Evolutionary conservation across 2,329 filamentous ascomycete species (phyloP).

Genomic region (Penicillium sp.): DNA sequence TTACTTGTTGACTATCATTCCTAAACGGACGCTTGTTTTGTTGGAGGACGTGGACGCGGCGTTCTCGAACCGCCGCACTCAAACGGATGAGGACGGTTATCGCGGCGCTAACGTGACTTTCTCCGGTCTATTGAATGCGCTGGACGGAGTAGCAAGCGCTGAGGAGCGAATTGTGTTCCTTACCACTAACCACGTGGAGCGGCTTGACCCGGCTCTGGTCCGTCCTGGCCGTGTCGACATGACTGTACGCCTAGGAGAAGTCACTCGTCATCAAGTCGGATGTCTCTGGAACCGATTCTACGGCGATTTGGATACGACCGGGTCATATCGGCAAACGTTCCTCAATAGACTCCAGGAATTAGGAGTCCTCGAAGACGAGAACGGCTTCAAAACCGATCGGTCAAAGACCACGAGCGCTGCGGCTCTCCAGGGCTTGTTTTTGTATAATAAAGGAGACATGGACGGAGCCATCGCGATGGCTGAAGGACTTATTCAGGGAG

Average conservation of each 20-base stretch:
- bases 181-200: slow-evolving; percentile 92
- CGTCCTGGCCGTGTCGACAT: slow-evolving; percentile 92
- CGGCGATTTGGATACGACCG: slow-evolving; percentile 73
- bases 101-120: slow-evolving; percentile 89
- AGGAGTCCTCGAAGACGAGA: slow-evolving; percentile 68
- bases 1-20: slow-evolving; percentile 82
- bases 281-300: slow-evolving; percentile 97
- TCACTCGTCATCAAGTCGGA: slow-evolving; percentile 80
- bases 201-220: slow-evolving; percentile 85
- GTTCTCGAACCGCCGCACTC: slow-evolving; percentile 75
- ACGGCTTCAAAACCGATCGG: slow-evolving; percentile 52
- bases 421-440: slow-evolving; percentile 88
- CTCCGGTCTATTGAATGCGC: slow-evolving; percentile 81
- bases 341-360: slow-evolving; percentile 70
- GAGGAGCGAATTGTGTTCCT: slow-evolving; percentile 94
- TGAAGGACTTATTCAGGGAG: slow-evolving; percentile 50
- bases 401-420: slow-evolving; percentile 76
- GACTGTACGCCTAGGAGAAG: slow-evolving; percentile 87
- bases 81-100: slow-evolving; percentile 81
- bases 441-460: slow-evolving; percentile 93
- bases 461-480: slow-evolving; percentile 84
- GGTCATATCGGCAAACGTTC: slow-evolving; percentile 69
- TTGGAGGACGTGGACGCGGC: slow-evolving; percentile 92
- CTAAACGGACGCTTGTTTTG: slow-evolving; percentile 78
- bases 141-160: slow-evolving; percentile 91